A percentile compares a stretch with the other conserved stretches of the same genome.
These are phyloP conservation scores for Prunus davidiana DNA, from an alignment of 306 rosid genomes.

Conservation along the genomic window DNA sequence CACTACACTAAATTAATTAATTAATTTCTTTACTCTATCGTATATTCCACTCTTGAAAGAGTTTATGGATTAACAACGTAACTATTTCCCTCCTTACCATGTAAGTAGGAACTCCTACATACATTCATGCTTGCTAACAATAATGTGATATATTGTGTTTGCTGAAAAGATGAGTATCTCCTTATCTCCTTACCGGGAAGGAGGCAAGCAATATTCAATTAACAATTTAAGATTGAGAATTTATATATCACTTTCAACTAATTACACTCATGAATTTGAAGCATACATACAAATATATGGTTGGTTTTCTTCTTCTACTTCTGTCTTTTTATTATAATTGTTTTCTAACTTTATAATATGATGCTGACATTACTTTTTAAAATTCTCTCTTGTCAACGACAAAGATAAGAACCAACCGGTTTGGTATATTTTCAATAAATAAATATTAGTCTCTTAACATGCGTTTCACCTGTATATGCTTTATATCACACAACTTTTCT, in stretches of 20 bases:
- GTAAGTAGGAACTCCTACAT: too few relatives aligned
- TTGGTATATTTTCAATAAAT: not conserved
- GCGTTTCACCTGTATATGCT: too few relatives aligned
- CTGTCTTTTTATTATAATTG: not conserved
- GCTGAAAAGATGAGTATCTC: too few relatives aligned
- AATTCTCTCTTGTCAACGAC: not conserved
- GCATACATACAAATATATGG: not conserved
- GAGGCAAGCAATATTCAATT: too few relatives aligned
- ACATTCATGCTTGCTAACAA: too few relatives aligned
- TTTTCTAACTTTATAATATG: not conserved
- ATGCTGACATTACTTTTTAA: not conserved
- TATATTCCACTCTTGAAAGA: not conserved
- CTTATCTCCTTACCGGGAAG: too few relatives aligned
- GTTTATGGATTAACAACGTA: not conserved
- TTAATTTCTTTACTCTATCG: not conserved
- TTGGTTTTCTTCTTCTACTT: not conserved
- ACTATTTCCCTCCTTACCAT: too few relatives aligned
- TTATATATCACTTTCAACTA: not conserved
- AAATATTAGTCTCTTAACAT: not conserved
- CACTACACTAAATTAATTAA: not conserved
- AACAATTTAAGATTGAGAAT: not conserved
- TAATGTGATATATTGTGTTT: too few relatives aligned
- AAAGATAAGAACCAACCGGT: not conserved
- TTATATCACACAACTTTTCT: too few relatives aligned
- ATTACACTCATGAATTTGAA: not conserved